These are phyloP conservation scores for Backusella australiensis DNA, from an alignment of 192 early-diverging fungal species.

Conservation along the genomic window DNA sequence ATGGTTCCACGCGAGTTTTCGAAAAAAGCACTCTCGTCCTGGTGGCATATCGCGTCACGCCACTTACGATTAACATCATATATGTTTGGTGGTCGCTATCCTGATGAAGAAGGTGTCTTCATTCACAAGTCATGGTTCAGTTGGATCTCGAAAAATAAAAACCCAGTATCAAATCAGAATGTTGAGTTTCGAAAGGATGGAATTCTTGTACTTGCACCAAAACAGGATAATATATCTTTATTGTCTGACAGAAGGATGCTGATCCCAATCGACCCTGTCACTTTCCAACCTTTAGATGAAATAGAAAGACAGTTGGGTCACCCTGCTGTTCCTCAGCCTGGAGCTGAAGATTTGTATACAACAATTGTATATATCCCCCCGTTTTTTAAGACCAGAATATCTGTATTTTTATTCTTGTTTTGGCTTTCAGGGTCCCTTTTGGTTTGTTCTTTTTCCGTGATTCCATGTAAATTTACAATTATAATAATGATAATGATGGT, in stretches of 20 bases:
- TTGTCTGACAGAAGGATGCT: slow-evolving; percentile 77
- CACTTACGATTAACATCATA: slow-evolving; percentile 75
- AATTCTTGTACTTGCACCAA: slow-evolving; percentile 76
- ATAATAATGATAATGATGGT: neutral
- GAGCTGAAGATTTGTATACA: slow-evolving; percentile 41
- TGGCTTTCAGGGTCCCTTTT: slow-evolving; percentile 36
- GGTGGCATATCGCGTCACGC: slow-evolving; percentile 72
- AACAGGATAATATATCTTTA: slow-evolving; percentile 76
- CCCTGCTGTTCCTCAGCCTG: slow-evolving; percentile 28
- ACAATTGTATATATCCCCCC: slow-evolving; percentile 82
- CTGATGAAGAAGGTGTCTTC: slow-evolving; percentile 62
- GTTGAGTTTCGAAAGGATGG: slow-evolving; percentile 46
- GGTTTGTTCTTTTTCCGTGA: slow-evolving; percentile 22
- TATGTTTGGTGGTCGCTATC: slow-evolving; percentile 67
- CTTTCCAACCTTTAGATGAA: slow-evolving; percentile 50
- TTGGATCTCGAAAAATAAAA: neutral
- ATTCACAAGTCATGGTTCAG: neutral
- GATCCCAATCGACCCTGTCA: slow-evolving; percentile 60
- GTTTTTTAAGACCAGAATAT: slow-evolving; percentile 56
- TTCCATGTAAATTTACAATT: slow-evolving; percentile 40
- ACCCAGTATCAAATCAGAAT: slow-evolving; percentile 10
- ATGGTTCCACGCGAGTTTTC: slow-evolving; percentile 59
- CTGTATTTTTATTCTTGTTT: slow-evolving; percentile 45
- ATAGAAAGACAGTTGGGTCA: slow-evolving; percentile 64
- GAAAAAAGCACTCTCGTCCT: slow-evolving; percentile 34